Evolutionary conservation across 108 stramenopile genomes (phyloP), one percentile per base, ranked within the genome.

Genomic region (Asterionellopsis glacialis): DNA sequence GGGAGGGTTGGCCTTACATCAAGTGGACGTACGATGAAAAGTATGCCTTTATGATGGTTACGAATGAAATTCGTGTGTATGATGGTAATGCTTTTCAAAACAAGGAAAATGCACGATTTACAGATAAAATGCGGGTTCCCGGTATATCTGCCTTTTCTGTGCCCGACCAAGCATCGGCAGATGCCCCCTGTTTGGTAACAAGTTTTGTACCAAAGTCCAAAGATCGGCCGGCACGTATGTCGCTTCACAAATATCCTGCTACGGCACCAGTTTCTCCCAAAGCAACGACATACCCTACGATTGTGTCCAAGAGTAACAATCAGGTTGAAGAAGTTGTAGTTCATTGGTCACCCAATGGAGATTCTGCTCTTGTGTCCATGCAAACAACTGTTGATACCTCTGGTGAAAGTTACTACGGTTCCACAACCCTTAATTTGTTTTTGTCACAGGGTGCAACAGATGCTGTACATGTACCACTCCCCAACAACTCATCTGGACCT

Each of bases 371-470:
- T 51, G 66, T 95, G 40, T 71, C 84, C 11, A 73, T 95, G 12
- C 93, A 93, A 75, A 96, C 93, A 15, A 63, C 89, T 9, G 91
- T 98, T 9, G 97, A 98, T 82, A 70, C 90, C 26, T 88, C 94
- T 21, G 96, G 96, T 9, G 56, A 87, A 65, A 90, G 87, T 12
- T 98, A 98, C 72, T 98, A 98, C 59, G 98, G 98, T 22, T 91
- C 91, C 18, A 92, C 95, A 0, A 82, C 88, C 33, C 52, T 98
- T 0, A 95, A 79, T 65, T 77, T 97, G 42, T 33, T 33, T 33
- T 57, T 98, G 60, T 57, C 79, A 22, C 76, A 77, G 23, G 72
- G 69, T 44, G 59, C 63, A 9, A 74, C 79, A 55, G 68, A 68
- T 53, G 76, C 76, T 1, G 64, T 88, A 23, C 54, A 81, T 9